Evolutionary conservation across 2,329 filamentous ascomycete species (phyloP).

Genomic region (Scedosporium apiospermum): DNA sequence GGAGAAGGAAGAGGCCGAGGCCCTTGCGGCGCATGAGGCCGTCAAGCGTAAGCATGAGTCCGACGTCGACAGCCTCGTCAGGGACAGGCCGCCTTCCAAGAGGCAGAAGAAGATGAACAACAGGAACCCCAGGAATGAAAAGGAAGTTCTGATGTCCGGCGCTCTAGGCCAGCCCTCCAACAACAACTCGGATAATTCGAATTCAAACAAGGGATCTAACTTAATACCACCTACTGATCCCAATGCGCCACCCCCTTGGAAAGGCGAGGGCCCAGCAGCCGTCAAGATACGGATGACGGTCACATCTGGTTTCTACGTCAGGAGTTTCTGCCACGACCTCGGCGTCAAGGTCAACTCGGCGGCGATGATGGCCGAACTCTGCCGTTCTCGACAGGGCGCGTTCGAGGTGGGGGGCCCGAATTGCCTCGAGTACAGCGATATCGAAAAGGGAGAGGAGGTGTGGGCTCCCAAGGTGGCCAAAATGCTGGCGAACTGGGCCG

Average conservation of each 20-base stretch:
- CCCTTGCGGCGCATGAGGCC: slow-evolving; percentile 44
- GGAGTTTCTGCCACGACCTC: slow-evolving; percentile 86
- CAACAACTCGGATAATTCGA: slow-evolving; percentile 13
- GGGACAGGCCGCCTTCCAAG: slow-evolving; percentile 34
- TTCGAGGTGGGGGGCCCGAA: slow-evolving; percentile 63
- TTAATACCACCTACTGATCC: slow-evolving; percentile 39
- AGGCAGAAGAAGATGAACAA: slow-evolving; percentile 23
- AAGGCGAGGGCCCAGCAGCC: slow-evolving; percentile 60
- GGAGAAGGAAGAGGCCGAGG: slow-evolving; percentile 44
- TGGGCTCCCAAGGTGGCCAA: slow-evolving; percentile 67
- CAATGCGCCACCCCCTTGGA: slow-evolving; percentile 45
- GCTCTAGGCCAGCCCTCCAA: slow-evolving; percentile 43
- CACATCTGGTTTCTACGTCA: slow-evolving; percentile 92
- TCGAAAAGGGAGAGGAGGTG: slow-evolving; percentile 65
- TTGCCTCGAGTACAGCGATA: slow-evolving; percentile 69
- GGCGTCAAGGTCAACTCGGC: slow-evolving; percentile 73
- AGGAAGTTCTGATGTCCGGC: slow-evolving; percentile 45
- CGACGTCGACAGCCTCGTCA: slow-evolving; percentile 46
- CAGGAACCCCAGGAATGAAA: slow-evolving; percentile 14
- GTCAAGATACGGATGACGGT: slow-evolving; percentile 83
- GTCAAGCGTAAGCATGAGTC: slow-evolving; percentile 51
- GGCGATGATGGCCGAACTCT: slow-evolving; percentile 76
- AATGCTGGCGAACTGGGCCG: slow-evolving; percentile 34
- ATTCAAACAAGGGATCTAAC: slow-evolving; percentile 37
- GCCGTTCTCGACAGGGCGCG: slow-evolving; percentile 70